phyloP scores from a whole-genome alignment of 108 stramenopile genomes.

The Skeletonema grethae region DNA sequence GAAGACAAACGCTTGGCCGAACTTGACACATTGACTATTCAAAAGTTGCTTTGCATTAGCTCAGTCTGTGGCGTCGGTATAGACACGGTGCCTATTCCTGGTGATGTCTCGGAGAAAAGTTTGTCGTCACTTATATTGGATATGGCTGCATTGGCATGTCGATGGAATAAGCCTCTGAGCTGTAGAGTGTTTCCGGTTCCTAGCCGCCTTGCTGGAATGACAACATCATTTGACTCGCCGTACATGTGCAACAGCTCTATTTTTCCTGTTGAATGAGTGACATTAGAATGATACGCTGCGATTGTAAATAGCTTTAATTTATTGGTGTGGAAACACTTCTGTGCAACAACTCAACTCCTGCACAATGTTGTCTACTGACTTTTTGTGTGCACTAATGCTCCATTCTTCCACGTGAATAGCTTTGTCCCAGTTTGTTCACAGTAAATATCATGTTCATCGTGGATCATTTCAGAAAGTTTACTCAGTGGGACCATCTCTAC shows the following conservation, averaged over 20 bases:
- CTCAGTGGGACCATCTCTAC: slow-evolving; percentile 50
- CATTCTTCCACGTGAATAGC: slow-evolving; percentile 26
- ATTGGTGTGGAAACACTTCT: background rate
- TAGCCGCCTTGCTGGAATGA: slow-evolving; percentile 54
- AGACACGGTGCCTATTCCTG: slow-evolving; percentile 84
- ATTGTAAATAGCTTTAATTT: background rate
- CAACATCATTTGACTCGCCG: slow-evolving; percentile 73
- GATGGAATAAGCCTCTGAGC: slow-evolving; percentile 84
- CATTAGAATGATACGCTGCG: background rate
- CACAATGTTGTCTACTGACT: slow-evolving; percentile 7
- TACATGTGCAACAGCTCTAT: slow-evolving; percentile 78
- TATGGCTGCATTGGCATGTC: slow-evolving; percentile 71
- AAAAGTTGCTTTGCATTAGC: slow-evolving; percentile 67
- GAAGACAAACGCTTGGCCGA: slow-evolving; percentile 79
- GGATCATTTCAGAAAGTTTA: slow-evolving; percentile 49
- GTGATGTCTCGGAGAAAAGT: slow-evolving; percentile 43
- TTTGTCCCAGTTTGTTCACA: slow-evolving; percentile 17
- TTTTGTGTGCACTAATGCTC: slow-evolving; percentile 7
- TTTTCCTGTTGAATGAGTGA: slow-evolving; percentile 25
- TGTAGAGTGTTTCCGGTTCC: slow-evolving; percentile 85
- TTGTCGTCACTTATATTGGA: slow-evolving; percentile 72
- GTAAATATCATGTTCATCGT: slow-evolving; percentile 45
- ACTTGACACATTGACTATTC: slow-evolving; percentile 43
- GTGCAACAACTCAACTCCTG: background rate
- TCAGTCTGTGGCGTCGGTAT: slow-evolving; percentile 88